Percentiles rank a stretch among this genome's conserved stretches.
phyloP scores from a whole-genome alignment of 2,329 filamentous ascomycete genomes.

The Xylariaceae sp. region DNA sequence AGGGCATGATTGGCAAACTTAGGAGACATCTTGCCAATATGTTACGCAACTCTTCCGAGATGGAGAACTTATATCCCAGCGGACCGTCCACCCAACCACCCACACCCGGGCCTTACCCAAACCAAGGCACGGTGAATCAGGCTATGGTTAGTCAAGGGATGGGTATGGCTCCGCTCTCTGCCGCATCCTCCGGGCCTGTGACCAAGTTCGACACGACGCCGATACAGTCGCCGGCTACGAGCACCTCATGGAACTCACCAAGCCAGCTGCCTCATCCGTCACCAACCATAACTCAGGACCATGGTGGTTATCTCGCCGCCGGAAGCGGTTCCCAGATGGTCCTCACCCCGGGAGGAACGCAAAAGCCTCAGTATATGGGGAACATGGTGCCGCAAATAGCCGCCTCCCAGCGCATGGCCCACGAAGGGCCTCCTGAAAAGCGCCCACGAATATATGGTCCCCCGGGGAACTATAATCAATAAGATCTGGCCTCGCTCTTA shows the following conservation, averaged over 20 bases:
- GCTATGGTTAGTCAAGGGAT: no score
- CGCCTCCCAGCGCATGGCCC: constrained; percentile 28
- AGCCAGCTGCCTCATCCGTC: constrained; percentile 47
- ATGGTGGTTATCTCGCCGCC: constrained; percentile 38
- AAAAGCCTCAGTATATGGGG: constrained; percentile 33
- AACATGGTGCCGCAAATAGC: constrained; percentile 36
- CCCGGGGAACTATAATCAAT: constrained; percentile 37
- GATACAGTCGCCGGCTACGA: constrained; percentile 48
- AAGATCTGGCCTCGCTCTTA: constrained; percentile 7
- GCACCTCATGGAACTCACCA: constrained; percentile 46
- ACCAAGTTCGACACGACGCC: constrained; percentile 51
- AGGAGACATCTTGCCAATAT: constrained; percentile 85
- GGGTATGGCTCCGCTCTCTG: constrained; percentile 30
- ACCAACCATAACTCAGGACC: constrained; percentile 41
- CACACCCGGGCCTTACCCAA: constrained; percentile 30
- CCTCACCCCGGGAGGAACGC: constrained; percentile 34
- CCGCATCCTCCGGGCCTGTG: constrained; percentile 28
- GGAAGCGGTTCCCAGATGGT: constrained; percentile 38
- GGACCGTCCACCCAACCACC: constrained; percentile 27
- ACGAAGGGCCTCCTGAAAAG: constrained; percentile 45
- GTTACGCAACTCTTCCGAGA: constrained; percentile 57
- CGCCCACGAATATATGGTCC: constrained; percentile 46
- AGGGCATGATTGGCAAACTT: constrained; percentile 76
- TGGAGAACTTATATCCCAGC: constrained; percentile 30
- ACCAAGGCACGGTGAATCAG: no score